Percentiles rank a stretch among this genome's conserved stretches.
Evolutionary conservation across 108 stramenopile genomes (phyloP).

Genomic region (Nitzschia putrida): DNA sequence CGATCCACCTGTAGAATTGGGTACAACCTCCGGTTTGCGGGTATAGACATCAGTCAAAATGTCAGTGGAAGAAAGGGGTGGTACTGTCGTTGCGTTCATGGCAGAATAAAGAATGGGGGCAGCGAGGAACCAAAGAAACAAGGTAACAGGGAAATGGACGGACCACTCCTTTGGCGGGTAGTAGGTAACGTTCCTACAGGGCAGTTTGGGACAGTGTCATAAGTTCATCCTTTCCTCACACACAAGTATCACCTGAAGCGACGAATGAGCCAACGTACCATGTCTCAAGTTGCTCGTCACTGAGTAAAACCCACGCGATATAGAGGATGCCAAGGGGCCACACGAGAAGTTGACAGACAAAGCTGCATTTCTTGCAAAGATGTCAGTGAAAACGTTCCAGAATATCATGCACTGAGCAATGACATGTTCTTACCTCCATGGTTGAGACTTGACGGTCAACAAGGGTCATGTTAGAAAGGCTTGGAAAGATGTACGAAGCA

Average conservation of each 20-base stretch:
- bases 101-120: constrained; percentile 28
- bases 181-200: constrained; percentile 22
- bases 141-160: constrained; percentile 23
- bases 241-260: too few species aligned
- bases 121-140: constrained; percentile 30
- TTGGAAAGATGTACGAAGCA: too few species aligned
- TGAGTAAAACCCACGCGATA: constrained; percentile 23
- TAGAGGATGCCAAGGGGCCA: constrained; percentile 24
- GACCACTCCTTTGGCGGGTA: constrained; percentile 36
- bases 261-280: constrained; percentile 6
- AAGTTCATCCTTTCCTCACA: neutral
- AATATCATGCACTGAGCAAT: too few species aligned
- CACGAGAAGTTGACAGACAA: constrained; percentile 33
- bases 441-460: too few species aligned
- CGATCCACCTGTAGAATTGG: neutral
- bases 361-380: constrained; percentile 28
- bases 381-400: too few species aligned
- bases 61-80: constrained; percentile 19
- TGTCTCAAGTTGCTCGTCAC: constrained; percentile 2
- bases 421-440: too few species aligned
- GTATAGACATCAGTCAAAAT: constrained; percentile 27
- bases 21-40: neutral
- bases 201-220: neutral
- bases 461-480: too few species aligned
- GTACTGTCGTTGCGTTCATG: constrained; percentile 34